Percentiles rank a stretch among this genome's conserved stretches.
Evolutionary conservation across 495 filamentous ascomycete species (phyloP).

Genomic region (Penicillium diatomitis): DNA sequence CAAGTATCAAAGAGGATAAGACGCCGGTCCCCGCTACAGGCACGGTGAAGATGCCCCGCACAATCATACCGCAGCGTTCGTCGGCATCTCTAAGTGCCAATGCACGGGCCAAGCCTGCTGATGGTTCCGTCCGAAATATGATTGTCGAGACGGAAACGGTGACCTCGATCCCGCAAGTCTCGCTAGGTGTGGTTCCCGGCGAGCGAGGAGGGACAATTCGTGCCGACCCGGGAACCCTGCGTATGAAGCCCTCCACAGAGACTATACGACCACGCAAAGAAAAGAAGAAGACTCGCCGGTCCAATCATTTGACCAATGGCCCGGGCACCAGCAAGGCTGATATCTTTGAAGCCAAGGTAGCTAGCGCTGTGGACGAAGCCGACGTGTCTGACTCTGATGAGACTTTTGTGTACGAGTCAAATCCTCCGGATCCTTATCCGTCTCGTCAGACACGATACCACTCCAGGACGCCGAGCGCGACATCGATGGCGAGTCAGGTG

Average conservation of each 20-base stretch:
- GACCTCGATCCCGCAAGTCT: constrained; percentile 82
- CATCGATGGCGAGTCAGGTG: constrained; percentile 76
- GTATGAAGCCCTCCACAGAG: constrained; percentile 80
- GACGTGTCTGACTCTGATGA: constrained; percentile 96
- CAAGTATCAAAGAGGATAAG: constrained; percentile 31
- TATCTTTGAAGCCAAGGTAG: constrained; percentile 94
- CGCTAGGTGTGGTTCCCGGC: constrained; percentile 57
- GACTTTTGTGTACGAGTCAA: constrained; percentile 98
- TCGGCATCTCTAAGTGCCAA: constrained; percentile 38
- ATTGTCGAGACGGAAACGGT: constrained; percentile 97
- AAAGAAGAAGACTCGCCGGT: constrained; percentile 73
- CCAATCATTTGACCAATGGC: constrained; percentile 39
- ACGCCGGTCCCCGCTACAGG: constrained; percentile 19
- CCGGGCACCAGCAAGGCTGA: constrained; percentile 91
- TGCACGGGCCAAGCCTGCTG: constrained; percentile 50
- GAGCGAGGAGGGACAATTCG: constrained; percentile 47
- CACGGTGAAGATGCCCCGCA: constrained; percentile 12
- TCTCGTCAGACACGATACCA: constrained; percentile 75
- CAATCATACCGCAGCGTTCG: constrained; percentile 40
- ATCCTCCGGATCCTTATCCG: constrained; percentile 73
- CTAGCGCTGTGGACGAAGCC: constrained; percentile 83
- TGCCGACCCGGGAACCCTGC: constrained; percentile 60
- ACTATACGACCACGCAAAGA: constrained; percentile 90
- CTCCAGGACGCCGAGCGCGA: constrained; percentile 89
- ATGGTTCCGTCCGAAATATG: constrained; percentile 82